phyloP scores from a whole-genome alignment of 148 eudicot genomes.

The Arbutus unedo region DNA sequence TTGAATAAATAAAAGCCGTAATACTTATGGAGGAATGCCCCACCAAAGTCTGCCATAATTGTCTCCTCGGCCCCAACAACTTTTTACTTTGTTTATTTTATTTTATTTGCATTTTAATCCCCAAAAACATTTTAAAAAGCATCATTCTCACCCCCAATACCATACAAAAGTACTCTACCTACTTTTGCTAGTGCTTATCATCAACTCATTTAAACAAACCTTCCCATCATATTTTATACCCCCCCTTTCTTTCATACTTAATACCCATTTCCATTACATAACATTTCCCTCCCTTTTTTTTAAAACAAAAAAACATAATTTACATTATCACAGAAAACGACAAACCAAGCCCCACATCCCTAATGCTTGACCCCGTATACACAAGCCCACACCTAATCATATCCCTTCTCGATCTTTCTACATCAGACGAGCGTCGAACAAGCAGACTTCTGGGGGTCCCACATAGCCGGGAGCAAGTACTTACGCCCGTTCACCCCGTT shows the following conservation, averaged over 20 bases:
- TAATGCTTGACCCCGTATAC: background rate
- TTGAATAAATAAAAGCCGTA: background rate
- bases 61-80: conserved; percentile 5
- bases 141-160: background rate
- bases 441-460: background rate
- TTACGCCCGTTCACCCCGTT: conserved; percentile 3
- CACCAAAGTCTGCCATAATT: background rate
- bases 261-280: background rate
- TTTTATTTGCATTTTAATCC: background rate
- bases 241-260: background rate
- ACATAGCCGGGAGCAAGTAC: conserved; percentile 11
- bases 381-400: background rate
- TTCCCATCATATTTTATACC: background rate
- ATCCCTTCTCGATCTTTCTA: background rate
- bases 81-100: background rate
- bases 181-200: background rate
- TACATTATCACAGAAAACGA: conserved; percentile 15
- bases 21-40: background rate
- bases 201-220: background rate
- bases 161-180: background rate
- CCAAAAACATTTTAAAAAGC: background rate
- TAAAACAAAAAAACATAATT: background rate
- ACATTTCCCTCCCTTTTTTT: background rate
- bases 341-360: background rate
- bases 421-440: conserved; percentile 16